Base-by-base conservation (phyloP, 1,139 yeast species). In the Saccharomyces pastorianus region DNA sequence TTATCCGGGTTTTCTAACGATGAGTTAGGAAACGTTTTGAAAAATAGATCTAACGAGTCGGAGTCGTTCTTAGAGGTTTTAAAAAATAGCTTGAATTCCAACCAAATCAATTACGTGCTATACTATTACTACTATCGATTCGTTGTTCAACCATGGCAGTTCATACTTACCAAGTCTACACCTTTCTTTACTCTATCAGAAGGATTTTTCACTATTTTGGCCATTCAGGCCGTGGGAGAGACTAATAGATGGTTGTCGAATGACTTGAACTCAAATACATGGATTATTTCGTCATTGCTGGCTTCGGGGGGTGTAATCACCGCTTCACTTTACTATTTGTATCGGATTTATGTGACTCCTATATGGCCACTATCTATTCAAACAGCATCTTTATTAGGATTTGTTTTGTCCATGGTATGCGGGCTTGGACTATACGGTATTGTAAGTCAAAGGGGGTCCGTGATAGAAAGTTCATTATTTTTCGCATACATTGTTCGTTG, bases 401-500 rank as follows among this genome's bases (percentile, higher is more conserved):
- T 91, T 1, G 82, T 88, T 7, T 77, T 93, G 58, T 88, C 97
- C 0, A 72, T 85, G 49, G 85, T 95, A 1, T 73, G 82, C 6
- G 83, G 89, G 8, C 72, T 93, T 46, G 89, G 96, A 0, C 71
- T 88, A 9, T 90, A 80, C 70, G 99, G 98, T 0, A 89, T 93
- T 47, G 78, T 88, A 25, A 83, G 93, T 6, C 85, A 87, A 11
- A 81, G 80, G 58, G 97, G 98, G 3, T 85, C 93, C n/a, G 84
- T 93, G 38, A 80, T 90, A 55, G 99, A 93, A 71, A 81, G 91
- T 34, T 87, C 96, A 7, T 73, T 91, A 56, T 76, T 93, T 63
- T 85, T 89, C 66, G 95, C 95, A 9, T 93, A 93, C 69, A 85
- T 91, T 61, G 96, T 93, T 17, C 86, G 95, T 68, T 89, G 96